A percentile compares a stretch with the other conserved stretches of the same genome.
Evolutionary conservation across 257 asterid genomes (phyloP).

Genomic region (Petrea volubilis): DNA sequence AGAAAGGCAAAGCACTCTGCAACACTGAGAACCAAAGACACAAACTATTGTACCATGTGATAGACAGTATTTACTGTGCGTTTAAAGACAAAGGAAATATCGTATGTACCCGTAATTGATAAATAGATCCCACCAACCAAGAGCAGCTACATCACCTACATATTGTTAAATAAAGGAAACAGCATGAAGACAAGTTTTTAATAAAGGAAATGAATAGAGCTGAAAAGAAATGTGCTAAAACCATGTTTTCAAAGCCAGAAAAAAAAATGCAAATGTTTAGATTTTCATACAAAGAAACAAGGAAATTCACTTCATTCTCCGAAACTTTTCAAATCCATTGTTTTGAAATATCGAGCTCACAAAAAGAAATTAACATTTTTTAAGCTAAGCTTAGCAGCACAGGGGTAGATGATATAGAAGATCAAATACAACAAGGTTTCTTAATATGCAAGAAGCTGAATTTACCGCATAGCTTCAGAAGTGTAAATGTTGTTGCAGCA

Average conservation of each 20-base stretch:
- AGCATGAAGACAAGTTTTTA: background rate
- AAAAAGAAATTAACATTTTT: conserved; percentile 2
- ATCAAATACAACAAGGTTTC: background rate
- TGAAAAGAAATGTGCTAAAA: background rate
- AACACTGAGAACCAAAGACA: conserved; percentile 55
- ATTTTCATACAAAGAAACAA: background rate
- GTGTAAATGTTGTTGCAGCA: conserved; percentile 91
- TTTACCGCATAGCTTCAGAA: conserved; percentile 84
- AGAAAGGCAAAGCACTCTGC: conserved; percentile 95
- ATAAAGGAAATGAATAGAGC: background rate
- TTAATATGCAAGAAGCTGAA: conserved; percentile 15
- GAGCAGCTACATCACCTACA: conserved; percentile 94
- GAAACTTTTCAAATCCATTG: background rate
- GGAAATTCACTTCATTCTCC: background rate
- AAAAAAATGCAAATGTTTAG: background rate
- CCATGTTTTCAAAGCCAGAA: background rate
- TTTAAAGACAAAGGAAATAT: conserved; percentile 7
- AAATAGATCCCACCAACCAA: conserved; percentile 99
- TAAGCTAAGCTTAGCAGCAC: too few relatives aligned
- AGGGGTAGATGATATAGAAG: background rate
- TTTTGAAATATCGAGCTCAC: background rate
- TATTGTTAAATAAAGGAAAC: conserved; percentile 14
- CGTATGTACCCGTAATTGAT: conserved; percentile 79
- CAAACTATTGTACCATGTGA: conserved; percentile 18
- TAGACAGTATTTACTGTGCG: background rate